Evolutionary conservation across 192 early-diverging fungal genomes (phyloP).

Genomic region (Mortierella antarctica): DNA sequence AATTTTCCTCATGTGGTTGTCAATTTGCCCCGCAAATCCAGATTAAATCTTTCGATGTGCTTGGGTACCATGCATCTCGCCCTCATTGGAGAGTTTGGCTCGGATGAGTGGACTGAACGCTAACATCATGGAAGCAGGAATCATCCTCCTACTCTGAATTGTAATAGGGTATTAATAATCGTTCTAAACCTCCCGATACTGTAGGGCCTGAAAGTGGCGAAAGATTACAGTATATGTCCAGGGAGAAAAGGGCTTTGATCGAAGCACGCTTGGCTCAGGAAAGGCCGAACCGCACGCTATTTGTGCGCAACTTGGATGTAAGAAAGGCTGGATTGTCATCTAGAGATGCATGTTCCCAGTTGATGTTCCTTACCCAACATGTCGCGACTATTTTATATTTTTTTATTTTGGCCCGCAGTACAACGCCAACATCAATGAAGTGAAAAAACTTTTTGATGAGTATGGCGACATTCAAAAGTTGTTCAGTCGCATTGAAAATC

Average conservation of each 20-base stretch:
- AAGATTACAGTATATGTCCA: neutral
- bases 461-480: slow-evolving; percentile 71
- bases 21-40: no score
- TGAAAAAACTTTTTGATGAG: slow-evolving; percentile 55
- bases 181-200: neutral
- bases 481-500: slow-evolving; percentile 61
- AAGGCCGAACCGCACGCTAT: slow-evolving; percentile 54
- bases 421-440: slow-evolving; percentile 39
- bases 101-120: neutral
- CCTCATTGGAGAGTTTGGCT: neutral
- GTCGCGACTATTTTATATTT: no score
- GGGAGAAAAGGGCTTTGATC: slow-evolving; percentile 10
- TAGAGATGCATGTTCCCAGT: no score
- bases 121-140: neutral
- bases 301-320: slow-evolving; percentile 57
- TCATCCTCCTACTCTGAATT: neutral
- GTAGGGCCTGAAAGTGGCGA: neutral
- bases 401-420: slow-evolving; percentile 32
- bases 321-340: neutral
- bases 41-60: neutral
- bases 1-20: no score
- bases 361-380: no score
- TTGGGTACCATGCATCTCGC: neutral
- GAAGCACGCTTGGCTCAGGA: slow-evolving; percentile 46
- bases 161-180: neutral